phyloP scores from a whole-genome alignment of 139 green algal species.

The Marvania coccoides region DNA sequence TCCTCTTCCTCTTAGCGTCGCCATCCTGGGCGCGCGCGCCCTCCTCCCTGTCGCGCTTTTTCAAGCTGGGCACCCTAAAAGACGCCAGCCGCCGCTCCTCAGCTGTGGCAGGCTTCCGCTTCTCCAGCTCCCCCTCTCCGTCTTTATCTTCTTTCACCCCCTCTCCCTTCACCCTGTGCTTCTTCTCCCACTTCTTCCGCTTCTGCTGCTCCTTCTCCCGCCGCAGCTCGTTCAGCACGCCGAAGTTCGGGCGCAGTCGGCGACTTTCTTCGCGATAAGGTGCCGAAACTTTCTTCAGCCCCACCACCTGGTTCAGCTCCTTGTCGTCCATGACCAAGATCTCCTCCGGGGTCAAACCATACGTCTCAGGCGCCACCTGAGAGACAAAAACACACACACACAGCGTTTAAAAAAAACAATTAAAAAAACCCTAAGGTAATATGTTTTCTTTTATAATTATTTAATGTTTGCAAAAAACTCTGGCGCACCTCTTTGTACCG shows the following conservation, averaged over 20 bases:
- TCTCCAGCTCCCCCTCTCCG: neutral
- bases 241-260: conserved; percentile 17
- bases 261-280: conserved; percentile 67
- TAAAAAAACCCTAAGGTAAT: neutral
- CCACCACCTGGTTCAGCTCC: conserved; percentile 74
- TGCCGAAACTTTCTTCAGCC: conserved; percentile 69
- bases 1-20: neutral
- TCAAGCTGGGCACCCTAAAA: conserved; percentile 17
- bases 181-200: conserved; percentile 2
- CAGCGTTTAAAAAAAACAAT: neutral
- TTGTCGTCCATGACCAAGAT: conserved; percentile 72
- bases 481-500: conserved; percentile 34
- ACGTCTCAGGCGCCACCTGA: conserved; percentile 63
- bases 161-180: neutral
- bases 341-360: conserved; percentile 71
- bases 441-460: too few relatives aligned
- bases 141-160: conserved; percentile 8
- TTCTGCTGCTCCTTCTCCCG: neutral
- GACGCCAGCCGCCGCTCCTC: conserved; percentile 22
- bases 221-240: conserved; percentile 11
- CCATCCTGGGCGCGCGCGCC: too few relatives aligned
- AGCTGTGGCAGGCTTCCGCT: neutral
- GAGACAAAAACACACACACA: neutral
- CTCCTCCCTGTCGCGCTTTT: conserved; percentile 6
- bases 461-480: too few relatives aligned